Percentiles rank a stretch among this genome's conserved stretches.
Evolutionary conservation across 2,329 filamentous ascomycete genomes (phyloP).

Genomic region (Alternaria atra): DNA sequence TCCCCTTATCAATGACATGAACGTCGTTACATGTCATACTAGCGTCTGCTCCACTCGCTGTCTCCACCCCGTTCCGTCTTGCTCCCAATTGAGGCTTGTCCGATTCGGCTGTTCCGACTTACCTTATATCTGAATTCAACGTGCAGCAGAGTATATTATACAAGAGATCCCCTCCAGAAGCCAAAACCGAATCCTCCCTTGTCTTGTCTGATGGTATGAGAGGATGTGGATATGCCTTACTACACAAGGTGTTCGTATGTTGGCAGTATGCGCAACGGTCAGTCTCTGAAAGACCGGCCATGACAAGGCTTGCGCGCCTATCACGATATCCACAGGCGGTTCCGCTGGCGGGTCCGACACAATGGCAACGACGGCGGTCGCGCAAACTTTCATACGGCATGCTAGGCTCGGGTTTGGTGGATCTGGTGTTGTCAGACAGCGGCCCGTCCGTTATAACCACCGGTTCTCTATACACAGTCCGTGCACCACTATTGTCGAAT

Average conservation of each 20-base stretch:
- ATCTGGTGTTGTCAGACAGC: background rate
- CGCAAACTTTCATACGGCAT: background rate
- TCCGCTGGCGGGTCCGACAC: slow-evolving; percentile 1
- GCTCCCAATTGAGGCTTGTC: background rate
- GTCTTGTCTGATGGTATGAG: too few relatives aligned
- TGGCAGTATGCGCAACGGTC: background rate
- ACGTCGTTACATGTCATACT: background rate
- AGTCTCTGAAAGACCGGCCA: background rate
- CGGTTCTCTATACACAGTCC: slow-evolving; percentile 1
- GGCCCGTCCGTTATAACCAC: slow-evolving; percentile 5
- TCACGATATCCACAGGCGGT: background rate
- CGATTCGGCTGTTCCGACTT: background rate
- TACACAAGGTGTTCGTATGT: background rate
- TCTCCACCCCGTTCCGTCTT: background rate
- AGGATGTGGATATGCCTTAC: background rate
- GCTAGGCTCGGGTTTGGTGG: background rate
- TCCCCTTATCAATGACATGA: background rate
- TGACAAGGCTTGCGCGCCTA: background rate
- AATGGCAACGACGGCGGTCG: background rate
- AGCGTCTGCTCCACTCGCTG: background rate
- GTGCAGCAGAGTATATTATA: background rate
- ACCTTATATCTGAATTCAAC: background rate
- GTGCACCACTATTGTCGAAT: background rate
- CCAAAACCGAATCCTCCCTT: background rate
- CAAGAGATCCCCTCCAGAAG: background rate